Base-by-base conservation (phyloP, 257 asterid genomes). In the Scutellaria minor region DNA sequence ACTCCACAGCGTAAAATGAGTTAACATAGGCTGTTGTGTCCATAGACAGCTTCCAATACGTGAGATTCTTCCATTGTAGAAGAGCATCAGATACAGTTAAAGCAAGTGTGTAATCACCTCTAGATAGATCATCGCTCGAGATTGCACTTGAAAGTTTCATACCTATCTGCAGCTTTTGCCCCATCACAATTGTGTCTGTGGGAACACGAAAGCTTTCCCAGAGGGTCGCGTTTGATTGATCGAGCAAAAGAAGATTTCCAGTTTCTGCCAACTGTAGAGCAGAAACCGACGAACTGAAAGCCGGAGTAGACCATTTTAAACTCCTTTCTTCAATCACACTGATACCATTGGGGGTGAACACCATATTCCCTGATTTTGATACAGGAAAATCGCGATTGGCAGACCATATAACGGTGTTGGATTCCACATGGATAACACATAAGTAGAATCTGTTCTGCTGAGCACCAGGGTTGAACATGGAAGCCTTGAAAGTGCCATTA, bases 161-260 rank as follows among this genome's bases (percentile, higher is more conserved):
- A 14, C 83, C 83, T 5, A 57, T 13, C 2, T 18, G 62, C 69
- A 89, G 57, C 35, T 65, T 48, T 44, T 92, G 98, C 14, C 94
- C 94, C 6, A 68, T 59, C 80, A 89, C 92, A 46, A 92, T 53
- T 0, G 96, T 84, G 74, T 90, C 94, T 0, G 92, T 86, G 0
- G 98, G 98, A 66, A 70, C 7, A 18, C 20, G 53, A 54, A 81
- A 90, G 80, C 98, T 92, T 46, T 92, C 90, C 98, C 96, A 89
- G 2, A 86, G 58, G 50, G 82, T 78, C 13, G 1, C 31, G 50
- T 92, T 89, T 3, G 76, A 74, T 12, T 42, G 74, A 73, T 79
- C 90, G 5, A 92, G 86, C 83, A 90, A 18, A 13, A 88, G n/a
- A n/a, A 92, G 87, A 69, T 90, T 90, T 24, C 96, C 96, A 0